Base-by-base conservation (phyloP, 306 rosid species). In the Acmispon strigosus region DNA sequence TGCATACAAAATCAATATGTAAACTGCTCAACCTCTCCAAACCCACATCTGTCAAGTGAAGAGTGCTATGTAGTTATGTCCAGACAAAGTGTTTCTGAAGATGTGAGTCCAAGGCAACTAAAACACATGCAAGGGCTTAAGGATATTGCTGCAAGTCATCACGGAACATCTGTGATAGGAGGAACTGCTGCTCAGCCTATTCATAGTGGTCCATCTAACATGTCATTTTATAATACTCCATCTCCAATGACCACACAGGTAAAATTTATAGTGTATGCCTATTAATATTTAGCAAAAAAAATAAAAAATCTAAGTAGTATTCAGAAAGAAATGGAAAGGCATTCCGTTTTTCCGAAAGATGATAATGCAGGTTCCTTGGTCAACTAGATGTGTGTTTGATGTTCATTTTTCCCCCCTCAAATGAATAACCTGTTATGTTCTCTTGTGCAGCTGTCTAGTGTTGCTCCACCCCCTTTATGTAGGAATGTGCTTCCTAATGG, bases 161-260 rank as follows among this genome's bases (percentile, higher is more conserved):
- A 85, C 37, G 89, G 86, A 68, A 52, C 69, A 66, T 61, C 86
- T 78, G 37, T 47, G 34, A n/a, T 75, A 48, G 92, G 89, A 82
- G 95, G 96, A 78, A 71, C 84, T 79, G 70, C 83, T 55, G 61
- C 76, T 78, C 96, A 86, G 72, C 74, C 81, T 80, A 32, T 64
- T 47, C 82, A 82, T 80, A 87, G 89, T 10, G 79, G 88, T 76
- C 66, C 86, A 61, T 84, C 96, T 51, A 88, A 81, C 76, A 34
- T 78, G 62, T 79, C 90, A 60, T 90, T 88, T 79, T 93, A 84
- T 78, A 93, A 82, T 75, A 93, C 98, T 39, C 98, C 97, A 60
- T 93, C 96, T 56, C 98, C 97, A 66, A 85, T 88, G 80, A 89
- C 82, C 11, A 69, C 84, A 29, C 97, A 88, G 91, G 98, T 93